Evolutionary conservation across 192 early-diverging fungal species (phyloP), one percentile per base, ranked within the genome.

Genomic region (Coemansia sp.): DNA sequence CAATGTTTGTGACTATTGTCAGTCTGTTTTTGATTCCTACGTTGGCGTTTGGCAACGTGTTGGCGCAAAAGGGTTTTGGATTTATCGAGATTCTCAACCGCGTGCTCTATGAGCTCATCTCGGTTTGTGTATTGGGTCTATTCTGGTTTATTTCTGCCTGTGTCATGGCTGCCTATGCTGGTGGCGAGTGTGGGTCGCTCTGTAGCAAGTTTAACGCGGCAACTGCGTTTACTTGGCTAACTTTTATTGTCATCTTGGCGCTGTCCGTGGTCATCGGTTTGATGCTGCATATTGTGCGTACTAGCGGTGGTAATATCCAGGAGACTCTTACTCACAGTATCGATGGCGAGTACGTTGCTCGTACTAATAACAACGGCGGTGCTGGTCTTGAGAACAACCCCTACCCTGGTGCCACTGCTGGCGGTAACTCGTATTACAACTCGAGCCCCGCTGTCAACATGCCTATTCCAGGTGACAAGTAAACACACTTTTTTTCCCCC

Each of bases 1-100:
- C 80, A 17, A 77, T 82, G 80, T 82, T 82, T 72, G 75, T 77
- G 13, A 74, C 75, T 2, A 40, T 77, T 16, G 46, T 66, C n/a
- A 71, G 65, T 11, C 66, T 82, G 40, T 42, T 82, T 26, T 26
- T 73, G 9, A 57, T 74, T 3, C 80, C 80, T 1, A 4, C 64
- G 1, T 9, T 82, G 11, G 53, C 66, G 26, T 82, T 74, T 57
- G 75, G 71, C 66, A 63, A 32, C 55, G 7, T 68, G 0, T 38
- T 82, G 33, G 66, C 43, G 11, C 63, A 38, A 61, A 55, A 59
- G 19, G 74, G 74, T 16, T 4, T 82, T 16, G 28, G 32, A 2
- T 57, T 73, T 26, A 57, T 58, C 5, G 38, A 67, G 23, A 47
- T 43, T 5, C 53, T 71, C 28, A 82, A 74, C 75, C 65, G 59